Conservation (phyloP, 768 basidiomycete species). For the Paxillus involutus region DNA sequence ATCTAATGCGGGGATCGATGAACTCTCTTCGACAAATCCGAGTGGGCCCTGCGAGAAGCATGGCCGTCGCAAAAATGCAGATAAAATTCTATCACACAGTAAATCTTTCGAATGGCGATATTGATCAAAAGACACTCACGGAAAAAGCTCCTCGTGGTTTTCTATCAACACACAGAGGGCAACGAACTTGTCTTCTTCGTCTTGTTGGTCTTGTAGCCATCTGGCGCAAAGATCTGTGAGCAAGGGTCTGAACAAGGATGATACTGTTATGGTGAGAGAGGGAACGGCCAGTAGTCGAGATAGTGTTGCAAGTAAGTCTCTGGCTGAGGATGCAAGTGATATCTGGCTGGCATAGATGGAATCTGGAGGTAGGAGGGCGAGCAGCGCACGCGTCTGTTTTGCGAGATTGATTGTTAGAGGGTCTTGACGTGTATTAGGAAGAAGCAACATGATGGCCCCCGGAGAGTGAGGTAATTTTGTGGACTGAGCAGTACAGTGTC, state of each 20-base stretch:
- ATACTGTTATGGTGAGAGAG: slow-evolving; percentile 61
- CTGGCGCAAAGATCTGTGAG: slow-evolving; percentile 76
- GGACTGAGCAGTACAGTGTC: neutral
- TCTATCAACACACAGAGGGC: slow-evolving; percentile 67
- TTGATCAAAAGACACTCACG: slow-evolving; percentile 44
- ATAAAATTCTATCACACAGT: slow-evolving; percentile 48
- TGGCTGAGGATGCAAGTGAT: slow-evolving; percentile 37
- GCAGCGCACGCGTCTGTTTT: slow-evolving; percentile 50
- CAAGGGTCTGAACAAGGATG: slow-evolving; percentile 71
- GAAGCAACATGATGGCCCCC: slow-evolving; percentile 9
- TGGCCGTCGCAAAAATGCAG: slow-evolving; percentile 46
- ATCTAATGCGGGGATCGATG: slow-evolving; percentile 36
- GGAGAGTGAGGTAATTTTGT: neutral
- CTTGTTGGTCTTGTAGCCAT: slow-evolving; percentile 65
- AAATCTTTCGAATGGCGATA: slow-evolving; percentile 3
- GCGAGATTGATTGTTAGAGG: slow-evolving; percentile 60
- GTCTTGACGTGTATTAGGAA: slow-evolving; percentile 37
- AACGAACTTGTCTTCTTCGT: slow-evolving; percentile 50
- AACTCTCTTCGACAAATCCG: slow-evolving; percentile 36
- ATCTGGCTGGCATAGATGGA: slow-evolving; percentile 42
- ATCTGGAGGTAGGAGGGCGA: slow-evolving; percentile 42
- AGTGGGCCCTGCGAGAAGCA: slow-evolving; percentile 55
- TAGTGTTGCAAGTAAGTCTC: slow-evolving; percentile 50
- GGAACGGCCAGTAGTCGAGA: slow-evolving; percentile 62
- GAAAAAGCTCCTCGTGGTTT: slow-evolving; percentile 69